Percentiles rank a stretch among this genome's conserved stretches.
Evolutionary conservation across 306 rosid species (phyloP).

Genomic region (Medicago truncatula): MtrunA17r5.0-ANR NC_053044.1:48036001-48036500

Average conservation of each 20-base stretch:
- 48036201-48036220: conserved; percentile 57
- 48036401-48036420: conserved; percentile 67
- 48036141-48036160: conserved; percentile 85
- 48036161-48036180: conserved; percentile 75
- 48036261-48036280: conserved; percentile 41
- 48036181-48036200: conserved; percentile 82
- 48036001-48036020: conserved; percentile 86
- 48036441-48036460: not conserved
- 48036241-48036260: conserved; percentile 53
- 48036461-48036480: conserved; percentile 10
- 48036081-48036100: conserved; percentile 85
- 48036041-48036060: conserved; percentile 99
- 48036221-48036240: conserved; percentile 50
- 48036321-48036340: conserved; percentile 37
- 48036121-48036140: conserved; percentile 95
- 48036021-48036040: conserved; percentile 94
- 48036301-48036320: conserved; percentile 45
- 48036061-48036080: conserved; percentile 96
- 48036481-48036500: conserved; percentile 1
- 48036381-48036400: conserved; percentile 62
- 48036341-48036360: conserved; percentile 25
- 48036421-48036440: conserved; percentile 7
- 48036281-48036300: conserved; percentile 32
- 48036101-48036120: conserved; percentile 86
- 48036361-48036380: conserved; percentile 67